These are phyloP conservation scores for Leishmania guyanensis DNA, from an alignment of 208 protist species.

Conservation along the genomic window DNA sequence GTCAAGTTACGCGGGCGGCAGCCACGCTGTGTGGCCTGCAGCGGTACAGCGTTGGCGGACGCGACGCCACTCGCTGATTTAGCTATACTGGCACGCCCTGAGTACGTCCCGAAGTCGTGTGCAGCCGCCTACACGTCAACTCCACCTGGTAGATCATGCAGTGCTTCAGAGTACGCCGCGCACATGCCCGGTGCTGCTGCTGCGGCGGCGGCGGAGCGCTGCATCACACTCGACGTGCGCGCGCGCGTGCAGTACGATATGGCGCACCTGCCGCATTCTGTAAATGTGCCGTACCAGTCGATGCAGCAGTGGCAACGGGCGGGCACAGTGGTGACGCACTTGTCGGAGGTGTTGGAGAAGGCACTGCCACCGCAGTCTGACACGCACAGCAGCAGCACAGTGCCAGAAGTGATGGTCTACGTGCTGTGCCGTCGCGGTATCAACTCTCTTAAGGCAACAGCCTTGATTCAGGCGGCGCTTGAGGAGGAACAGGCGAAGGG, in stretches of 20 bases:
- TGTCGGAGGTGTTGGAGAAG: conserved; percentile 10
- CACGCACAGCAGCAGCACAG: too few relatives aligned
- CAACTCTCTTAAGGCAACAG: conserved; percentile 50
- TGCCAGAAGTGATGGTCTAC: conserved; percentile 25
- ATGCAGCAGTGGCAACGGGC: conserved; percentile 52
- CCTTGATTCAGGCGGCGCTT: conserved; percentile 41
- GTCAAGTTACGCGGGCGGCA: conserved; percentile 68
- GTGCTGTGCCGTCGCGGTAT: conserved; percentile 87
- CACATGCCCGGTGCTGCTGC: background rate
- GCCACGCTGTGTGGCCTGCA: conserved; percentile 72
- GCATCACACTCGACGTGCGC: conserved; percentile 70
- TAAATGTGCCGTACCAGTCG: conserved; percentile 58
- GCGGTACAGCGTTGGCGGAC: conserved; percentile 13
- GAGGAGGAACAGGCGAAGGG: conserved; percentile 1
- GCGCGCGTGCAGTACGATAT: conserved; percentile 77
- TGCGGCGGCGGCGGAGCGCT: background rate
- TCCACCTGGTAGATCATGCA: conserved; percentile 3
- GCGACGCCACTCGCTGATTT: conserved; percentile 22
- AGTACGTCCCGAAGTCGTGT: conserved; percentile 49
- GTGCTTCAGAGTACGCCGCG: conserved; percentile 9
- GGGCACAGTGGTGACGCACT: conserved; percentile 5
- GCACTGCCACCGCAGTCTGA: conserved; percentile 1
- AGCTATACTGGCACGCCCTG: conserved; percentile 32
- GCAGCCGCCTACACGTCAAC: background rate
- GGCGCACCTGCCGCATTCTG: conserved; percentile 59